phyloP scores from a whole-genome alignment of 805 yeast genomes.

The Ogataea polymorpha region DNA sequence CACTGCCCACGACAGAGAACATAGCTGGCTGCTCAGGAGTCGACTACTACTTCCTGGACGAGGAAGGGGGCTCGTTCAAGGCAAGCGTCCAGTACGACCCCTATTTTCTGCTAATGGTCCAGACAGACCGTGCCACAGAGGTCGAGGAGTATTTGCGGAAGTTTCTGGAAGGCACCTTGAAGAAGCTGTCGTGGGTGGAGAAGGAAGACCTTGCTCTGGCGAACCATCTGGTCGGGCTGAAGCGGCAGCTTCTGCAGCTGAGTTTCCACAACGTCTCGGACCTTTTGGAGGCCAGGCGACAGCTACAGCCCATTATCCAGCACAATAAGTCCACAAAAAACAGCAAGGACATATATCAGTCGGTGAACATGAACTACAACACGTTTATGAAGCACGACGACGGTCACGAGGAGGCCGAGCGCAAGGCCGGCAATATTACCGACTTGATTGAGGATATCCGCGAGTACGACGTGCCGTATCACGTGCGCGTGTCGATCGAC shows the following conservation, averaged over 20 bases:
- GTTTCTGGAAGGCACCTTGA: conserved; percentile 60
- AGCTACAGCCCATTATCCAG: conserved; percentile 64
- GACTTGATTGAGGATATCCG: conserved; percentile 73
- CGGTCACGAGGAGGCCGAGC: conserved; percentile 19
- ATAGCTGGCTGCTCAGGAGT: conserved; percentile 81
- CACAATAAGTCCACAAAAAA: conserved; percentile 62
- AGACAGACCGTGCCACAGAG: conserved; percentile 61
- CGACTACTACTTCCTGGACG: conserved; percentile 90
- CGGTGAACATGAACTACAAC: conserved; percentile 42
- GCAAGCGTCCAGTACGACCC: conserved; percentile 83
- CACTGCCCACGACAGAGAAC: conserved; percentile 56
- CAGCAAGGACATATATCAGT: conserved; percentile 64
- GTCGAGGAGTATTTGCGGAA: conserved; percentile 82
- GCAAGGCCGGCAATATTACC: conserved; percentile 48
- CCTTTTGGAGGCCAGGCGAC: conserved; percentile 68
- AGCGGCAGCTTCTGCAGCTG: conserved; percentile 61
- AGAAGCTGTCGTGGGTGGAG: conserved; percentile 47
- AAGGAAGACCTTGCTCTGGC: conserved; percentile 82
- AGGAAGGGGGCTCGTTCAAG: conserved; percentile 95
- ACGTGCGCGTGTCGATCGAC: conserved; percentile 94
- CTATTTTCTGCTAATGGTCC: conserved; percentile 70
- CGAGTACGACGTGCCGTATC: conserved; percentile 96
- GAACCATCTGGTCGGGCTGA: conserved; percentile 81
- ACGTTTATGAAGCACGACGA: conserved; percentile 31
- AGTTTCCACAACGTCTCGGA: conserved; percentile 74